A percentile compares a stretch with the other conserved stretches of the same genome.
Conservation (phyloP, 2,329 filamentous ascomycete genomes). For the Stagonosporopsis vannaccii region DNA sequence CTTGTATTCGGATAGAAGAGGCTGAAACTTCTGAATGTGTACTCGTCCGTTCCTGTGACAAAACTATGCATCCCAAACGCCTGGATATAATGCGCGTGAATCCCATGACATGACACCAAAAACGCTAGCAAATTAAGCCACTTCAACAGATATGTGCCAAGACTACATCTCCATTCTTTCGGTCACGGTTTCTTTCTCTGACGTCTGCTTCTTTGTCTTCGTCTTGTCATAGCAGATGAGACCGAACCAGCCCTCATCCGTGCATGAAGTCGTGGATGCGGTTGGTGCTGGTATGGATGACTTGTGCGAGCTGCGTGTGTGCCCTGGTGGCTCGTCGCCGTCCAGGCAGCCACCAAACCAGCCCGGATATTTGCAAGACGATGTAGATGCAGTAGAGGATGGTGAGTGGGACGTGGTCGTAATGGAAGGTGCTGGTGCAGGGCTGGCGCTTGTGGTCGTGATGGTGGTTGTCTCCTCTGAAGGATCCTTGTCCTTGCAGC, state of each 20-base stretch:
- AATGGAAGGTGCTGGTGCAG: conserved; percentile 35
- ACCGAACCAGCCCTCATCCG: conserved; percentile 39
- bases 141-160: too few relatives aligned
- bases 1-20: neutral
- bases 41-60: neutral
- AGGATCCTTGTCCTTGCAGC: conserved; percentile 59
- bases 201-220: conserved; percentile 24
- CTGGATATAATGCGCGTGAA: conserved; percentile 20
- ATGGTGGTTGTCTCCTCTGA: conserved; percentile 49
- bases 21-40: neutral
- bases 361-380: conserved; percentile 54
- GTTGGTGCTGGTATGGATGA: conserved; percentile 31
- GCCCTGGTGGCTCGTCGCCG: conserved; percentile 53
- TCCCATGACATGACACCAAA: neutral
- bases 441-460: conserved; percentile 31
- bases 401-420: conserved; percentile 42
- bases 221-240: conserved; percentile 41
- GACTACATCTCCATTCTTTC: conserved; percentile 40
- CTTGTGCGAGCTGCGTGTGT: conserved; percentile 34
- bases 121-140: neutral
- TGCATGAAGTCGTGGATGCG: conserved; percentile 31
- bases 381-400: conserved; percentile 43
- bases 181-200: conserved; percentile 7
- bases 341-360: conserved; percentile 61
- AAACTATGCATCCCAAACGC: neutral